phyloP scores from a whole-genome alignment of 2,329 filamentous ascomycete genomes.

The Sporothrix euskadiensis region DNA sequence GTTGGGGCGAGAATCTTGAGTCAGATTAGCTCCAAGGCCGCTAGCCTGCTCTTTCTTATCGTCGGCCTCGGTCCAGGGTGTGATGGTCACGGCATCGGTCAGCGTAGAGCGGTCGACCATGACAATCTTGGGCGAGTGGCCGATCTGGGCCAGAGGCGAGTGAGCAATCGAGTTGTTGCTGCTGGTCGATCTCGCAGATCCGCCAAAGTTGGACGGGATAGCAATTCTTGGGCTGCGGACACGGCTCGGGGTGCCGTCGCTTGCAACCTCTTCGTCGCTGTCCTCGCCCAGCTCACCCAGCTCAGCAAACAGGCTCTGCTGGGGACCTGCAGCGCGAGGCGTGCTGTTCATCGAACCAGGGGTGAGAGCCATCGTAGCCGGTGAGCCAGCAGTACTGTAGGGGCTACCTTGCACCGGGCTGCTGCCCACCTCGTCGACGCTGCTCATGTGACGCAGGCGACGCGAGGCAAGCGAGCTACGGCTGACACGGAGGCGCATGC shows the following conservation, averaged over 20 bases:
- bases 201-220: constrained; percentile 42
- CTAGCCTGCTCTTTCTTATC: constrained; percentile 10
- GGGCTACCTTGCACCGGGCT: constrained; percentile 56
- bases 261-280: constrained; percentile 69
- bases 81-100: constrained; percentile 57
- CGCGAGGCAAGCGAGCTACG: constrained; percentile 58
- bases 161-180: constrained; percentile 35
- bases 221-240: constrained; percentile 49
- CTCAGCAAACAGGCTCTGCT: constrained; percentile 88
- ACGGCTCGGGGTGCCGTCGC: constrained; percentile 57
- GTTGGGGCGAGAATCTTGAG: constrained; percentile 25
- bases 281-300: constrained; percentile 72
- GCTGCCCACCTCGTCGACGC: constrained; percentile 51
- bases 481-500: constrained; percentile 70
- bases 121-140: constrained; percentile 51
- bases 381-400: constrained; percentile 27
- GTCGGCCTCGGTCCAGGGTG: constrained; percentile 29
- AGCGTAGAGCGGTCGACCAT: constrained; percentile 64
- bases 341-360: constrained; percentile 55
- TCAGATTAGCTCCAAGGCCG: background rate
- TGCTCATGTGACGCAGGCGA: constrained; percentile 62
- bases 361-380: constrained; percentile 35
- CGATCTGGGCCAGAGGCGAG: constrained; percentile 52
- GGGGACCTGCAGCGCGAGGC: constrained; percentile 51
- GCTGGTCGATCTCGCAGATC: constrained; percentile 20